Base-by-base conservation (phyloP, 192 early-diverging fungal species). In the Rhizophagus sp. region DNA sequence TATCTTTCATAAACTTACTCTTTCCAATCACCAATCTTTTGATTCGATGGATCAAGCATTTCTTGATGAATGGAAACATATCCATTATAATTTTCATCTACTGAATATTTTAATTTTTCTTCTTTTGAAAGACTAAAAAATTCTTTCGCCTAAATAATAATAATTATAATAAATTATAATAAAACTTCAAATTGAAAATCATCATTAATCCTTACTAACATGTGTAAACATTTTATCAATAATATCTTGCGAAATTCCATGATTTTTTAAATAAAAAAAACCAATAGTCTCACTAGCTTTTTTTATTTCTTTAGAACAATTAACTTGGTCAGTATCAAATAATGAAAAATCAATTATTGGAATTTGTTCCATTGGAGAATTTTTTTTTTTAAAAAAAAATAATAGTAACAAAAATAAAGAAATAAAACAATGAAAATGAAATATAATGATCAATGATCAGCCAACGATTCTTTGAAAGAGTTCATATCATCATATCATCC, bases 221-320 rank as follows among this genome's bases (percentile, higher is more conserved):
- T 82, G 10, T 15, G 69, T 81, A 83, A 93, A 92, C 61, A 90
- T 88, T 24, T 67, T 30, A 71, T 90, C 84, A 50, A 92, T 84
- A 11, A 83, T 70, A 13, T 77, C 41, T 39, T 88, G 81, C 22
- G 86, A 71, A 68, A 93, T 80, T 30, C 88, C 90, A 79, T 92
- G 91, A 80, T 92, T 89, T 62, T 84, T 85, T 61, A 91, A 83
- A 70, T 89, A 92, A 77, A 92, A 88, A 79, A 92, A 92, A 17
- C 90, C 91, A 65, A 88, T 85, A 8, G 84, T 81, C 41, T 79
- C 81, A 61, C 82, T 83, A 19, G 91, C 92, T 17, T 85, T 83
- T 47, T 82, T 62, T 12, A 93, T 80, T 52, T 89, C 75, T 39
- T 84, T 79, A 3, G 86, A 85, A 50, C 88, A 86, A 57, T 80